A percentile compares a stretch with the other conserved stretches of the same genome.
Evolutionary conservation across 139 green algal species (phyloP).

Genomic region (Asterochloris erici): DNA sequence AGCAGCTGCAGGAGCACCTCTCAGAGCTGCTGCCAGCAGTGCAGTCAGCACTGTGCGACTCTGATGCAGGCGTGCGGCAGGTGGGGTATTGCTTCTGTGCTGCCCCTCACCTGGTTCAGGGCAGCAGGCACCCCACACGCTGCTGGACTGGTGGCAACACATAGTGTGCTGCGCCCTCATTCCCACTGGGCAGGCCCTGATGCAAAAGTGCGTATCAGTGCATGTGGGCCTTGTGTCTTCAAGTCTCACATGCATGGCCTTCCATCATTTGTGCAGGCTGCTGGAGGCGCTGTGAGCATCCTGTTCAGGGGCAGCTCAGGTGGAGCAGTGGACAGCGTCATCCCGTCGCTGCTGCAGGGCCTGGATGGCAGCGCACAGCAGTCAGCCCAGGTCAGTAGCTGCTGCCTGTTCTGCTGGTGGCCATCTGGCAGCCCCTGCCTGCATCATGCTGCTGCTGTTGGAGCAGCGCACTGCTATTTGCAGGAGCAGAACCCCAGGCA

Average conservation of each 20-base stretch:
- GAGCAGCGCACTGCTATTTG: too few species aligned
- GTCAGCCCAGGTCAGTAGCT: neutral
- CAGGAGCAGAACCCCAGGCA: too few species aligned
- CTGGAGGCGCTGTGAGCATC: constrained; percentile 81
- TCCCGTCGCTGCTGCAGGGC: constrained; percentile 67
- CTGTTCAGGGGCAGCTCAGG: constrained; percentile 77
- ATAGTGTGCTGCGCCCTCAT: too few species aligned
- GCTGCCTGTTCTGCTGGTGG: neutral
- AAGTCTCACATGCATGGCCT: neutral
- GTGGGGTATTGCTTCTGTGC: neutral
- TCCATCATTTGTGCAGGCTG: constrained; percentile 56
- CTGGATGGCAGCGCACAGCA: constrained; percentile 43
- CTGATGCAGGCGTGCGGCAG: constrained; percentile 52
- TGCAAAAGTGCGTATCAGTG: too few species aligned
- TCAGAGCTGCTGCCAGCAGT: constrained; percentile 80
- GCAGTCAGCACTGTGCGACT: constrained; percentile 79
- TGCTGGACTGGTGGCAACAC: too few species aligned
- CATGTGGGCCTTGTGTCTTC: neutral
- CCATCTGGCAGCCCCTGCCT: neutral
- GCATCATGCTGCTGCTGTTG: neutral
- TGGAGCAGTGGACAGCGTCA: constrained; percentile 76
- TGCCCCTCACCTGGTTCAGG: too few species aligned
- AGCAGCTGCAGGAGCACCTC: constrained; percentile 85
- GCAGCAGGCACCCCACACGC: too few species aligned
- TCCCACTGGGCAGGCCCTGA: too few species aligned